Evolutionary conservation across 176 grass and related monocot genomes (phyloP), one percentile per base, ranked within the genome.

Genomic region (Raddia guianensis): DNA sequence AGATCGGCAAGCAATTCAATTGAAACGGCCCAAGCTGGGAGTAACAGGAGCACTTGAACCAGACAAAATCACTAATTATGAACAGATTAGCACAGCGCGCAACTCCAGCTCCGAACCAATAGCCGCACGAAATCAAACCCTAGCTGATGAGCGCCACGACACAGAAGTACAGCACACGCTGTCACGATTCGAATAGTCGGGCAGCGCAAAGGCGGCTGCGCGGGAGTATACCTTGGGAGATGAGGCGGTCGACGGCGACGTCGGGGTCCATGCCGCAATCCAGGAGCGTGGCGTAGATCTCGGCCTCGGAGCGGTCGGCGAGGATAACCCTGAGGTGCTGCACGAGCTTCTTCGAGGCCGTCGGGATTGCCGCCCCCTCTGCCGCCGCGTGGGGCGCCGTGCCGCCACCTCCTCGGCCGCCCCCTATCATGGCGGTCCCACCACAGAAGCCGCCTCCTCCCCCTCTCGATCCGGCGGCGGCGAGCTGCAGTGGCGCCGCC

Each of bases 201-300:
- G 67, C 37, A 6, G 74, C 4, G 8, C 18, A 50, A 14, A 15
- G 34, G 45, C 44, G 4, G 10, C 1, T 21, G 45, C 0, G 42
- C 42, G 20, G 3, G 4, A 44, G 16, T 6, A 49, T 75, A 91
- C 92, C 92, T 85, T 91, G 92, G 64, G 74, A 68, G 65, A 94
- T 91, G n/a, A 94, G 89, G 12, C 92, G 85, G 6, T 94, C 83
- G 81, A 91, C 87, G 77, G 92, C 87, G 64, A 91, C 67, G 84
- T 94, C 85, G 64, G 92, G 92, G 89, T 94, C 89, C 92, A 94
- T 94, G 74, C 76, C 76, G 84, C 89, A 91, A 60, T 94, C 92
- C 60, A 82, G 79, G 12, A 94, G 89, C 74, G 90, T 83, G 64
- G 81, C 64, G 78, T 94, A 85, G 92, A 94, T 94, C 89, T 91